phyloP scores from a whole-genome alignment of 2,329 filamentous ascomycete species.

The Harringtonia lauricola region DNA sequence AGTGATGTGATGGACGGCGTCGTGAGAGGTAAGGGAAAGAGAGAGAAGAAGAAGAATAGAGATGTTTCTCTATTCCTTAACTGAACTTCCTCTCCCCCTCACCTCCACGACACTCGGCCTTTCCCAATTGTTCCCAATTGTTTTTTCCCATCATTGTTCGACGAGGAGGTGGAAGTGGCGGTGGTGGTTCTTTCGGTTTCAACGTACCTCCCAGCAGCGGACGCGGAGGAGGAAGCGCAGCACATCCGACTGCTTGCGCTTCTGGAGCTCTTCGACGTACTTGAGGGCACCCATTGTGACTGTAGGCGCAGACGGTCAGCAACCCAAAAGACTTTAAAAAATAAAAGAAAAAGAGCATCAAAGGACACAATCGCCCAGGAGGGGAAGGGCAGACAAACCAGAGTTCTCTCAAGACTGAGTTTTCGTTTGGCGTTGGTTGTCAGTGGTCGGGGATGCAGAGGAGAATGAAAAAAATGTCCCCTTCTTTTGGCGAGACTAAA shows the following conservation, averaged over 20 bases:
- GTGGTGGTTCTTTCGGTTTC: conserved; percentile 18
- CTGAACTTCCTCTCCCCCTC: neutral
- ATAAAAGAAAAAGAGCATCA: neutral
- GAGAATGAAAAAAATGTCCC: too few species aligned
- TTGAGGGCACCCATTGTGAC: conserved; percentile 98
- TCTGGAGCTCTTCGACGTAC: conserved; percentile 99
- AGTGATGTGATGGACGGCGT: conserved; percentile 68
- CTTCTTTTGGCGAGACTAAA: too few species aligned
- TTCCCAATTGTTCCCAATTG: neutral
- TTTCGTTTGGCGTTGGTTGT: too few species aligned
- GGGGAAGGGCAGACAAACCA: neutral
- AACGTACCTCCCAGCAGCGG: conserved; percentile 98
- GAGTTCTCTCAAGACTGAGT: too few species aligned
- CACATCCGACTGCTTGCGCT: conserved; percentile 99
- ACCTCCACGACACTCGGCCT: conserved; percentile 2
- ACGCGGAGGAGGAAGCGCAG: conserved; percentile 99
- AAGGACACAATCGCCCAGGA: neutral
- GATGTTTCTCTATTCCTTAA: neutral
- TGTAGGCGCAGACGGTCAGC: conserved; percentile 16
- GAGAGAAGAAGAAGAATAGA: neutral
- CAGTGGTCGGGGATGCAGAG: too few species aligned
- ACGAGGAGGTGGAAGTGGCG: neutral
- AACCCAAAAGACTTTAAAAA: neutral
- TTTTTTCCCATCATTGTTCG: neutral
- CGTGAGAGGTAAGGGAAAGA: conserved; percentile 1